phyloP scores from a whole-genome alignment of 306 rosid genomes.

The Cucumis cinereus region DNA sequence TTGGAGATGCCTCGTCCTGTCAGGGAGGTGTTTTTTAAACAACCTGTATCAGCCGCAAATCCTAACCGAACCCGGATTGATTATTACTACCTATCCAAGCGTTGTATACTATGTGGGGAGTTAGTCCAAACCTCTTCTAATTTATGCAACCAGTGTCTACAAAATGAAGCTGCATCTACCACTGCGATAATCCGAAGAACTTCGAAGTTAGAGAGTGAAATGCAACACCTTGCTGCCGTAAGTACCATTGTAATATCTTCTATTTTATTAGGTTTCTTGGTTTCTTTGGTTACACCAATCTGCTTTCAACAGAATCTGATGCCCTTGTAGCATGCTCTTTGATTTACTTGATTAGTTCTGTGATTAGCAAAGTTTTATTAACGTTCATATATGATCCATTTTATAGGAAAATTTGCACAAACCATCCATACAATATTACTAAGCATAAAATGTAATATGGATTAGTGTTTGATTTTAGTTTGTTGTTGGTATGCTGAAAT shows the following conservation, averaged over 20 bases:
- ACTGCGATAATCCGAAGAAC: conserved; percentile 56
- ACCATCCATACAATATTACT: background rate
- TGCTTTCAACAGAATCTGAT: background rate
- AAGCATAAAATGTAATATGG: background rate
- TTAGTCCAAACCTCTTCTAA: conserved; percentile 62
- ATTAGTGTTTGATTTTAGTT: background rate
- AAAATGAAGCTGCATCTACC: conserved; percentile 45
- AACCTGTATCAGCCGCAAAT: conserved; percentile 25
- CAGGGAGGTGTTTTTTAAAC: conserved; percentile 55
- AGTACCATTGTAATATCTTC: conserved; percentile 14
- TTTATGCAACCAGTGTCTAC: conserved; percentile 54
- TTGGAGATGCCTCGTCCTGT: conserved; percentile 71
- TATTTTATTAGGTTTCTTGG: background rate
- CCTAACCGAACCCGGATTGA: conserved; percentile 71
- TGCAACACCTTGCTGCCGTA: conserved; percentile 82
- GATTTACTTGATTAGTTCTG: background rate
- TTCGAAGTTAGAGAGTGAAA: conserved; percentile 72
- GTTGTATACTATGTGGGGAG: conserved; percentile 74
- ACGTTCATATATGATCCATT: background rate
- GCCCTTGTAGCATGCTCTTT: background rate
- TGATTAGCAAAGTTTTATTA: background rate
- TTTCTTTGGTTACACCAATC: background rate
- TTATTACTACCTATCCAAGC: conserved; percentile 81
- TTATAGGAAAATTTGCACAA: background rate
- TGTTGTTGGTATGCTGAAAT: background rate